Conservation (phyloP, 805 yeast species). For the Jamesozyma spencerorum region DNA sequence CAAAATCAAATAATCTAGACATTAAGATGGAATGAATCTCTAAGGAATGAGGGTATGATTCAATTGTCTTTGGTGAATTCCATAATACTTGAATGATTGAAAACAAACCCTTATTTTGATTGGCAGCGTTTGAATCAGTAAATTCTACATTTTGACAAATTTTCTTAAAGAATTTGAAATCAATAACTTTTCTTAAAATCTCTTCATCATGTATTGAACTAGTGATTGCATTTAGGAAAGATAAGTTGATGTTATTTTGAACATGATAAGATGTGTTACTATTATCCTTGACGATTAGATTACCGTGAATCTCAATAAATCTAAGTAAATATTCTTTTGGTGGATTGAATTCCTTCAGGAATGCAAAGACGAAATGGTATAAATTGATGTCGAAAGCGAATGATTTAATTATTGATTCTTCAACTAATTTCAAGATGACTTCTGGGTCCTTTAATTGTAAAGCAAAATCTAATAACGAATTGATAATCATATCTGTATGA, state of each 20-base stretch:
- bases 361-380: conserved; percentile 30
- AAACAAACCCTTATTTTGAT: conserved; percentile 27
- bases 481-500: conserved; percentile 18
- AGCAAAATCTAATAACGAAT: conserved; percentile 22
- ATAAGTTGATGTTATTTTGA: conserved; percentile 1
- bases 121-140: not conserved
- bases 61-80: conserved; percentile 22
- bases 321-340: conserved; percentile 28
- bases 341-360: conserved; percentile 23
- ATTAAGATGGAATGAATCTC: conserved; percentile 30
- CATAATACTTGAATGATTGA: conserved; percentile 26
- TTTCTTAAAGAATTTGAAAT: conserved; percentile 28
- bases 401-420: conserved; percentile 33
- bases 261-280: not conserved
- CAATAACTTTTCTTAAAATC: conserved; percentile 17
- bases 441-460: conserved; percentile 25
- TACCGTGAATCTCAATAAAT: conserved; percentile 31
- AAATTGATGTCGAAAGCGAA: conserved; percentile 25
- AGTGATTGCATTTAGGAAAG: conserved; percentile 23
- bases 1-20: conserved; percentile 31
- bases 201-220: conserved; percentile 18
- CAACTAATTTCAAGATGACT: conserved; percentile 30
- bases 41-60: conserved; percentile 19
- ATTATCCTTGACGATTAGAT: not conserved
- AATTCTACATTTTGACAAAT: conserved; percentile 16